A percentile compares a stretch with the other conserved stretches of the same genome.
phyloP scores from a whole-genome alignment of 495 filamentous ascomycete genomes.

The Lasiosphaeria ovina region DNA sequence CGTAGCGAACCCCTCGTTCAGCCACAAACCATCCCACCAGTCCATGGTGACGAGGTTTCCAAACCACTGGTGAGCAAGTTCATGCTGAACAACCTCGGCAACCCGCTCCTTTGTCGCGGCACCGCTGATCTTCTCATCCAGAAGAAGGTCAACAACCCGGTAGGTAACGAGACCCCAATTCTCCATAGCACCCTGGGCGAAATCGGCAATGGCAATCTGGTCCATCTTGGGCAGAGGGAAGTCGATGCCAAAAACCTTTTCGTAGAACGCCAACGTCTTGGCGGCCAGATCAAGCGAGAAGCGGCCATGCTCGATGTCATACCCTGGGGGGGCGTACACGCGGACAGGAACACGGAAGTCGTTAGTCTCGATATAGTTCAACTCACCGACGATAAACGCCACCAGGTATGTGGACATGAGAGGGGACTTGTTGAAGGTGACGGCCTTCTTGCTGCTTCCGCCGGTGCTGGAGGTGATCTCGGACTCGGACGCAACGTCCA shows the following conservation, averaged over 20 bases:
- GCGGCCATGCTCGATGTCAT: constrained; percentile 63
- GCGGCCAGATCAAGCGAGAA: constrained; percentile 70
- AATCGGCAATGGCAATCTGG: constrained; percentile 96
- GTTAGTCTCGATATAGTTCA: constrained; percentile 72
- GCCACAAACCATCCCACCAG: constrained; percentile 98
- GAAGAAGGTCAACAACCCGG: constrained; percentile 83
- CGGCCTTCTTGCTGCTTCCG: constrained; percentile 61
- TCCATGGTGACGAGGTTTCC: constrained; percentile 99
- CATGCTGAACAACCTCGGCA: constrained; percentile 93
- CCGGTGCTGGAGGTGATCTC: constrained; percentile 55
- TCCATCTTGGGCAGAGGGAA: constrained; percentile 89
- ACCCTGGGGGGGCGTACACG: constrained; percentile 63
- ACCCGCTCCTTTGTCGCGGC: constrained; percentile 92
- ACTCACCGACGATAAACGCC: constrained; percentile 73
- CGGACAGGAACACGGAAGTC: constrained; percentile 71
- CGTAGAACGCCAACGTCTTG: constrained; percentile 67
- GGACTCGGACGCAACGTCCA: constrained; percentile 68
- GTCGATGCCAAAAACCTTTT: constrained; percentile 68
- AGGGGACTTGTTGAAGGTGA: constrained; percentile 71
- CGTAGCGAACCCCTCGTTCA: constrained; percentile 97
- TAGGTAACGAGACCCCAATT: constrained; percentile 99
- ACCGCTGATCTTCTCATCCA: constrained; percentile 88
- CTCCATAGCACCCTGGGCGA: constrained; percentile 93
- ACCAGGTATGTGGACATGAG: constrained; percentile 77
- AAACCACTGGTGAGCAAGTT: constrained; percentile 98